phyloP scores from a whole-genome alignment of 306 rosid genomes.

The Cucumis hystrix region DNA sequence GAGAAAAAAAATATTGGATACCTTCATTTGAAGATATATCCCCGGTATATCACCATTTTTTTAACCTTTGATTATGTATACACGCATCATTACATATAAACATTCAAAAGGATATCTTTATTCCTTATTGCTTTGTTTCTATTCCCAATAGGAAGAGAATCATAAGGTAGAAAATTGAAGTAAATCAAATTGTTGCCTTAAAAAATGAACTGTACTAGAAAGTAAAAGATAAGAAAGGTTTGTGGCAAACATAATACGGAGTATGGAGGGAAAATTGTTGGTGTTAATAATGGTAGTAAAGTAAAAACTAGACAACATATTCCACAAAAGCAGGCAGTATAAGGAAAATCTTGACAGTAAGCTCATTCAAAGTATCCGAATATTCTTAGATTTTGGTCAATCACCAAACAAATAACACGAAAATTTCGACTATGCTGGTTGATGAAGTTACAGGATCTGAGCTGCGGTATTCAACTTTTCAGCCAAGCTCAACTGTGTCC shows the following conservation, averaged over 20 bases:
- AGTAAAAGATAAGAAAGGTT: not conserved
- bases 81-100: too few species aligned
- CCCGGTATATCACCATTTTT: too few species aligned
- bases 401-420: not conserved
- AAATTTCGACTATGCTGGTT: not conserved
- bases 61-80: too few species aligned
- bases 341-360: not conserved
- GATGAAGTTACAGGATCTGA: slow-evolving; percentile 49
- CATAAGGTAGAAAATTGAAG: not conserved
- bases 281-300: not conserved
- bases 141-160: not conserved
- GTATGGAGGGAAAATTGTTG: not conserved
- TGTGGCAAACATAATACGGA: not conserved
- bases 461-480: slow-evolving; percentile 96
- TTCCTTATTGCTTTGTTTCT: not conserved
- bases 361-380: not conserved
- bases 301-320: not conserved
- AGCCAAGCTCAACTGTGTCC: slow-evolving; percentile 76
- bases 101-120: too few species aligned
- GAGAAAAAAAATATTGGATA: too few species aligned
- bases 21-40: too few species aligned
- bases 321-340: slow-evolving; percentile 2
- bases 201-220: not conserved
- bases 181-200: not conserved
- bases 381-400: not conserved